These are phyloP conservation scores for Crotalaria pallida DNA, from an alignment of 306 rosid species.

Conservation along the genomic window DNA sequence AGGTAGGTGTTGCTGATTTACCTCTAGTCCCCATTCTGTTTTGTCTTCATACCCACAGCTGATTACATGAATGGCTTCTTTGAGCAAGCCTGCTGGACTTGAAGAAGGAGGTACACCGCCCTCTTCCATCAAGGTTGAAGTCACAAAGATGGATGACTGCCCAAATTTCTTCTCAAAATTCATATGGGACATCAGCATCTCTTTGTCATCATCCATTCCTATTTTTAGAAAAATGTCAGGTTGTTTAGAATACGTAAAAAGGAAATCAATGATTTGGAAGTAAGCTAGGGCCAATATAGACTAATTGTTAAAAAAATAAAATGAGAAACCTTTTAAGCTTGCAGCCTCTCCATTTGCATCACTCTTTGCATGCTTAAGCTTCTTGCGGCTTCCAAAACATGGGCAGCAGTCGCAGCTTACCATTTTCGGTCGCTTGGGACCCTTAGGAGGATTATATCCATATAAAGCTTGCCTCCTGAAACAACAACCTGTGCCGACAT, in stretches of 20 bases:
- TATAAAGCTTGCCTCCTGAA: constrained; percentile 74
- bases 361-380: constrained; percentile 44
- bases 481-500: constrained; percentile 77
- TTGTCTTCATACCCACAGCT: constrained; percentile 83
- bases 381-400: constrained; percentile 62
- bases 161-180: constrained; percentile 70
- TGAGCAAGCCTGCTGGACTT: constrained; percentile 60
- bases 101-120: constrained; percentile 78
- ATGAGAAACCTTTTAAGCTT: constrained; percentile 36
- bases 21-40: constrained; percentile 83
- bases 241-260: too few species aligned
- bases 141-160: constrained; percentile 70
- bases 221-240: neutral
- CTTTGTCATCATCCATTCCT: constrained; percentile 60
- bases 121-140: constrained; percentile 67
- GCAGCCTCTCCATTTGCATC: constrained; percentile 49
- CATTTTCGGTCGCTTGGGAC: constrained; percentile 77
- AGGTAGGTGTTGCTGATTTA: constrained; percentile 7
- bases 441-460: constrained; percentile 73
- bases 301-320: neutral
- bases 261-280: neutral
- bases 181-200: constrained; percentile 70
- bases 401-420: constrained; percentile 74
- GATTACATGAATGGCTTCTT: constrained; percentile 71
- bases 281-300: neutral